These are phyloP conservation scores for Cystobasidium pallidum DNA, from an alignment of 1,284 basidiomycete genomes.

Conservation along the genomic window DNA sequence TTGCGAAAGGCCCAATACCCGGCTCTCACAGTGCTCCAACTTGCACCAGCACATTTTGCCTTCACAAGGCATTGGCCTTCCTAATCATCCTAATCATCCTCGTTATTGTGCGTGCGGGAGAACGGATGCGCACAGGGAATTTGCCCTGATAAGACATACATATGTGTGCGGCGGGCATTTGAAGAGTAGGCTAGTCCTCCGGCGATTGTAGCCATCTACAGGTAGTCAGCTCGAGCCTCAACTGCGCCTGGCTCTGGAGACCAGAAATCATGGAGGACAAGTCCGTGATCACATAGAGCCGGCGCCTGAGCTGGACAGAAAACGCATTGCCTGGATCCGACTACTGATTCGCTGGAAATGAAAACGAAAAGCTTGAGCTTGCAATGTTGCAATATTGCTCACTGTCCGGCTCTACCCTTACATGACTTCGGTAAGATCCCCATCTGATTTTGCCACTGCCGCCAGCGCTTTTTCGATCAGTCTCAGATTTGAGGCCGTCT, in stretches of 20 bases:
- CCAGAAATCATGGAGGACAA: constrained; percentile 13
- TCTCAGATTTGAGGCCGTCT: constrained; percentile 4
- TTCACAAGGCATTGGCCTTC: constrained; percentile 13
- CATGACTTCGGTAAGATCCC: constrained; percentile 14
- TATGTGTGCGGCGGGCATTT: constrained; percentile 15
- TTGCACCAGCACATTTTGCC: constrained; percentile 15
- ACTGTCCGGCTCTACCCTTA: constrained; percentile 15
- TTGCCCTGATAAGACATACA: constrained; percentile 16
- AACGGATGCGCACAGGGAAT: constrained; percentile 13
- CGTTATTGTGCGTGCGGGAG: constrained; percentile 12
- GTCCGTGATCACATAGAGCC: constrained; percentile 15
- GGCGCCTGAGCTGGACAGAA: constrained; percentile 11
- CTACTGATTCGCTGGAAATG: constrained; percentile 16
- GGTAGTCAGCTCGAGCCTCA: constrained; percentile 15
- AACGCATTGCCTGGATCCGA: constrained; percentile 12
- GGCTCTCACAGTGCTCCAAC: constrained; percentile 15
- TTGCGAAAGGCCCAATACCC: constrained; percentile 13
- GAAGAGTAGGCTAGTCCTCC: constrained; percentile 13
- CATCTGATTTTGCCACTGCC: constrained; percentile 15
- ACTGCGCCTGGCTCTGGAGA: constrained; percentile 14
- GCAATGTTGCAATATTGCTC: constrained; percentile 16
- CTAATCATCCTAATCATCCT: constrained; percentile 16
- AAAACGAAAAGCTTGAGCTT: constrained; percentile 16
- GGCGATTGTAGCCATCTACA: constrained; percentile 15
- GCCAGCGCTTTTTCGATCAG: constrained; percentile 13